These are phyloP conservation scores for Pseudogymnoascus sp. DNA, from an alignment of 2,329 filamentous ascomycete species.

Conservation along the genomic window DNA sequence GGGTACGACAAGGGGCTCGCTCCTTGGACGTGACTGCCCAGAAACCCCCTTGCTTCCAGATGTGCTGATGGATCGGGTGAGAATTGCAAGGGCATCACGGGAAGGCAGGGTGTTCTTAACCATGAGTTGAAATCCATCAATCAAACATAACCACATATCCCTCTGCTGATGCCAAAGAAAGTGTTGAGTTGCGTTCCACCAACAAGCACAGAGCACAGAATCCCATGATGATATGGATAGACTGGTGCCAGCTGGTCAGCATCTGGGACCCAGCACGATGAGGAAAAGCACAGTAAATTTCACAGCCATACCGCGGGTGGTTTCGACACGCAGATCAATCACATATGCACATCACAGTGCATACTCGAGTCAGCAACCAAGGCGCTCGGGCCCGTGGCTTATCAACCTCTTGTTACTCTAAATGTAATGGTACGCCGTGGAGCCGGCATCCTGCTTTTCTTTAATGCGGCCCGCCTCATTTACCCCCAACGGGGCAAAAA, in stretches of 20 bases:
- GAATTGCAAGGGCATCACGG: background rate
- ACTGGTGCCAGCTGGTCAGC: background rate
- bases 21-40: background rate
- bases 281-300: background rate
- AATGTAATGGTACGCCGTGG: background rate
- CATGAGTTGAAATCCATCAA: background rate
- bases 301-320: background rate
- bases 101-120: background rate
- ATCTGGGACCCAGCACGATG: background rate
- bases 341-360: slow-evolving; percentile 3
- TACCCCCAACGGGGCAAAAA: background rate
- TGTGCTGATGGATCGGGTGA: background rate
- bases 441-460: background rate
- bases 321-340: background rate
- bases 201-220: background rate
- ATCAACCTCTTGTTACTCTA: background rate
- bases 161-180: background rate
- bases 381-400: background rate
- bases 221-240: background rate
- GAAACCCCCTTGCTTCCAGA: background rate
- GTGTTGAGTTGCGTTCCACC: background rate
- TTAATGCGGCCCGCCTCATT: slow-evolving; percentile 1
- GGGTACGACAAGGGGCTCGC: background rate
- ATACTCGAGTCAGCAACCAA: background rate
- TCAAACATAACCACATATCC: slow-evolving; percentile 4